Evolutionary conservation across 768 basidiomycete genomes (phyloP).

Genomic region (Asterophora lycoperdoides): DNA sequence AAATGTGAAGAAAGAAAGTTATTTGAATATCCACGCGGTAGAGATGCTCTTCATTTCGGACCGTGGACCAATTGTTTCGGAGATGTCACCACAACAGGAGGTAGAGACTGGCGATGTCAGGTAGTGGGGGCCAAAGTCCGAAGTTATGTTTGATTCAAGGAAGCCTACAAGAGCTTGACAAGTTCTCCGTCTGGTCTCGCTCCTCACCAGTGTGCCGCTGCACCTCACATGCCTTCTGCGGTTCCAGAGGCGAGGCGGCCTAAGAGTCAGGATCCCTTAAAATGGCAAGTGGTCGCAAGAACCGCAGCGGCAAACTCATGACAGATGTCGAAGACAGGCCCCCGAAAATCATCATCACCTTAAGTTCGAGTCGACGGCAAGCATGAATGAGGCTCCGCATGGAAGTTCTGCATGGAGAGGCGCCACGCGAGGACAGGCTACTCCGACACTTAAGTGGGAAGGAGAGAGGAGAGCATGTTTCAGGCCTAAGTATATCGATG

Average conservation of each 20-base stretch:
- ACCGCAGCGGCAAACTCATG: neutral
- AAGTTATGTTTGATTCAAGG: neutral
- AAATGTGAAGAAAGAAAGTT: neutral
- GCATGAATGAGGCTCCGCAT: slow-evolving; percentile 1
- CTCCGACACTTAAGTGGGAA: neutral
- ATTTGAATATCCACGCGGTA: neutral
- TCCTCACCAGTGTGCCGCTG: neutral
- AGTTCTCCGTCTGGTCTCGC: no score
- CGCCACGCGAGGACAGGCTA: neutral
- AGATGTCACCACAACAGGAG: neutral
- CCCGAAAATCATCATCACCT: neutral
- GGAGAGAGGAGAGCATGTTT: neutral
- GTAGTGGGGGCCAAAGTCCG: neutral
- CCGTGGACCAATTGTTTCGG: neutral
- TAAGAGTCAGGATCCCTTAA: neutral
- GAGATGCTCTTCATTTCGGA: neutral
- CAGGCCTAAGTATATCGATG: slow-evolving; percentile 6
- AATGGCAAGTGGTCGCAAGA: neutral
- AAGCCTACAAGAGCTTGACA: no score
- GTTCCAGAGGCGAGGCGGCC: neutral
- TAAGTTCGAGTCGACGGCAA: neutral
- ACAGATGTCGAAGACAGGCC: neutral
- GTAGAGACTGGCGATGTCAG: neutral
- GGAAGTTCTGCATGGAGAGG: neutral
- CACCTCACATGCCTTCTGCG: neutral